These are phyloP conservation scores for Pythium periplocum DNA, from an alignment of 352 stramenopile genomes.

Conservation along the genomic window DNA sequence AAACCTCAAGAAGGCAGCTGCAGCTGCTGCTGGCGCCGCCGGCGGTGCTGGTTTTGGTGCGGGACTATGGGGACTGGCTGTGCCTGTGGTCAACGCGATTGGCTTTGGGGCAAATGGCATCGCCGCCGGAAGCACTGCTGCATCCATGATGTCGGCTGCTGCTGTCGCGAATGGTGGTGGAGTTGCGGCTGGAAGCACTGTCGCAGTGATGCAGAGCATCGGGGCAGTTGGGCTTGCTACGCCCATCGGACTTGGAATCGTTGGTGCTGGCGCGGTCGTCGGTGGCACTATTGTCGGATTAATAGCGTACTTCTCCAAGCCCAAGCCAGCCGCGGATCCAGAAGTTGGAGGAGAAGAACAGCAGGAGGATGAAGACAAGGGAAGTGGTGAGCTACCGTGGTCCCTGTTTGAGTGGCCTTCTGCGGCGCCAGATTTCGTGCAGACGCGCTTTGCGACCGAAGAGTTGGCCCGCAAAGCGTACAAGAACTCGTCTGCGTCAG, in stretches of 20 bases:
- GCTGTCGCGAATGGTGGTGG: conserved; percentile 42
- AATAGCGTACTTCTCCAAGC: no score
- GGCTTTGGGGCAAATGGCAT: conserved; percentile 40
- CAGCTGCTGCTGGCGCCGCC: conserved; percentile 13
- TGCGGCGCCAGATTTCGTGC: no score
- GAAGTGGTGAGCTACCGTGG: no score
- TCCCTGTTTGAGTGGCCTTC: no score
- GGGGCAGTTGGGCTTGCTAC: conserved; percentile 34
- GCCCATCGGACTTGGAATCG: conserved; percentile 20
- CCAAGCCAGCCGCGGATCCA: no score
- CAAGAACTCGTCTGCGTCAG: no score
- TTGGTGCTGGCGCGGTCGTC: conserved; percentile 11
- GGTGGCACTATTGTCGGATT: no score
- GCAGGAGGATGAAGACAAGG: no score
- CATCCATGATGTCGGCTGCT: conserved; percentile 48
- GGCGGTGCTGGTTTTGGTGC: conserved; percentile 17
- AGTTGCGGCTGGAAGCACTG: conserved; percentile 30
- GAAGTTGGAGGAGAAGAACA: no score
- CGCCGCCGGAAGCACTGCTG: conserved; percentile 31
- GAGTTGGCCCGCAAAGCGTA: no score
- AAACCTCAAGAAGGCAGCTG: no score
- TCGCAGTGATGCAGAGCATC: conserved; percentile 44
- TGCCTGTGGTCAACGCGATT: conserved; percentile 21
- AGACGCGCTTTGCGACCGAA: no score
- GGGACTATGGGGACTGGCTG: conserved; percentile 20